Evolutionary conservation across 108 stramenopile genomes (phyloP), one percentile per base, ranked within the genome.

Genomic region (Epipyxis sp.): DNA sequence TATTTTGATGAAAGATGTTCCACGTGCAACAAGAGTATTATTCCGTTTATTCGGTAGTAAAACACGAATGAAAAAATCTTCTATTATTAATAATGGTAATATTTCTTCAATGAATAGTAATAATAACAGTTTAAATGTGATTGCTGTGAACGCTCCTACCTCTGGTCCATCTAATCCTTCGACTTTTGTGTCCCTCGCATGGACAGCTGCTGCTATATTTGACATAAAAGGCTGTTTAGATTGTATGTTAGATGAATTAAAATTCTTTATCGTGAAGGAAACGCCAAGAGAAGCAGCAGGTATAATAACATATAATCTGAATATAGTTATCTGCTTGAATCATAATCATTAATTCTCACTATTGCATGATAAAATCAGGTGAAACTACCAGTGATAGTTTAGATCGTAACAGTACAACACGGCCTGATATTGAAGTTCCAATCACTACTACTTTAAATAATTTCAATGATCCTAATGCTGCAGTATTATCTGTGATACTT

Each of bases 1-100:
- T 40, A 81, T 84, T 54, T 6, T 16, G 2, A 1, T 79, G 37
- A 40, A 74, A 40, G 39, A 84, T 41, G 50, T 81, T 3, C 83
- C 83, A 1, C 35, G 59, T 16, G 83, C 80, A 3, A 62, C 81
- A 2, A 76, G 83, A 1, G 43, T 77, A 13, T 30, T 54, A 29
- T 10, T 74, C 34, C 16, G 34, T 6, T 13, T 74, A 10, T 29
- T 6, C 6, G 71, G 71, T 10, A 30, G 32, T 32, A 68, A 68
- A 37, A 68, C 20, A n/a, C 46, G 46, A 42, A 6, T 6, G 25
- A 74, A 74, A 42, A 6, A 42, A 3, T 13, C 61, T 10, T 13
- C 13, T 29, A n/a, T n/a, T n/a, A n/a, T n/a, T n/a, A n/a, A n/a
- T n/a, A n/a, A n/a, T n/a, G n/a, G n/a, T n/a, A n/a, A n/a, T n/a